Evolutionary conservation across 352 stramenopile species (phyloP), one percentile per base, ranked within the genome.

Genomic region (Phytophthora citricola): DNA sequence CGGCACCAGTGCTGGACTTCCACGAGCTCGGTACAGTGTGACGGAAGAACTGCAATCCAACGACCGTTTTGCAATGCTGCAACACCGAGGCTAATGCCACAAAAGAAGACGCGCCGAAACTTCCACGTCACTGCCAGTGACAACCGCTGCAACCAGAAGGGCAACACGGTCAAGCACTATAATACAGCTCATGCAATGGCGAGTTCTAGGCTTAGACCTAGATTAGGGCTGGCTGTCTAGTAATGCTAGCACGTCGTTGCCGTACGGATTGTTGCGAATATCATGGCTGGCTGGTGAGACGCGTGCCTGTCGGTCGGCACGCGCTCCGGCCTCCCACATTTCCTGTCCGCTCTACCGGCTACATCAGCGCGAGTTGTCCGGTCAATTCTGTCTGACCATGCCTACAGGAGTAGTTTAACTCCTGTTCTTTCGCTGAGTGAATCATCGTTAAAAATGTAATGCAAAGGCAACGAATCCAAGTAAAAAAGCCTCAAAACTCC

Each of bases 61-160:
- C 53, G 53, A 60, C 53, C 27, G 40, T 43, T 43, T 45, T 44
- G 41, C 53, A 61, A 45, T 52, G 53, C 40, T 15, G 17, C 40
- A 44, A 61, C 40, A 41, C 1, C 10, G 20, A 36, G 55, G n/a
- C 55, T 63, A 17, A 32, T 56, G 55, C 55, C 55, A 63, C 55
- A 48, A 54, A 26, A 6, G 54, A 62, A 62, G 43, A 9, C 43
- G 34, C 55, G 44, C 15, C 34, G 44, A 55, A 55, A 29, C 14
- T 49, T 48, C 32, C 8, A 38, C 51, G 20, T 47, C 44, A 32
- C 32, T 27, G 5, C 5, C 20, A 20, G 12, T 45, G 36, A 45
- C 39, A 48, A 6, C 51, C 10, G 29, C 44, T 12, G 26, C 56
- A 63, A 55, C 31, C n/a, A n/a, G 4, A 26, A 26, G 24, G 24